A percentile compares a stretch with the other conserved stretches of the same genome.
These are phyloP conservation scores for Aspergillus ochraceoroseus DNA, from an alignment of 2,329 filamentous ascomycete genomes.

Conservation along the genomic window DNA sequence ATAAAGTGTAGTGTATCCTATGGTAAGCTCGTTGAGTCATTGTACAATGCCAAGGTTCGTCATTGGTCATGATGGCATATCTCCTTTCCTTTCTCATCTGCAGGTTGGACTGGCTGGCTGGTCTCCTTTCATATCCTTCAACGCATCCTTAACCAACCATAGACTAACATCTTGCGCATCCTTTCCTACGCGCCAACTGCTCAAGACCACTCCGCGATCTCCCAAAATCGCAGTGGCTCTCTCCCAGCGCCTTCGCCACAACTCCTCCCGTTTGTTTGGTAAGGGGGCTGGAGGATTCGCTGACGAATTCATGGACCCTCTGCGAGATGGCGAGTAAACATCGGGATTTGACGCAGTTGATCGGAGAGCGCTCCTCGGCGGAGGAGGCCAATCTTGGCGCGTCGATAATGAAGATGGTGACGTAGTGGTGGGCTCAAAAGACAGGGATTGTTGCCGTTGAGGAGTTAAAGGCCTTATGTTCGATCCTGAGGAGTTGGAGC, in stretches of 20 bases:
- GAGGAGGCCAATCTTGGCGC: constrained; percentile 23
- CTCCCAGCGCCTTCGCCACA: constrained; percentile 48
- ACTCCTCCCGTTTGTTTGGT: constrained; percentile 47
- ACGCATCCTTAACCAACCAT: constrained; percentile 41
- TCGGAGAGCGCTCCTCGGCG: constrained; percentile 19
- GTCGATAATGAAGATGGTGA: constrained; percentile 30
- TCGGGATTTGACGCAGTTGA: constrained; percentile 24
- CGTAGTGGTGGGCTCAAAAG: constrained; percentile 20
- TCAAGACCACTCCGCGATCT: constrained; percentile 41
- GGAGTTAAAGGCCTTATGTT: constrained; percentile 17
- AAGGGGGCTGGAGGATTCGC: constrained; percentile 29
- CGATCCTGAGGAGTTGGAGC: constrained; percentile 13
- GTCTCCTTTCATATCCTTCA: constrained; percentile 22
- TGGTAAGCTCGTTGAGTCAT: too few relatives aligned
- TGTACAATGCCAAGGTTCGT: too few relatives aligned
- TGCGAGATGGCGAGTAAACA: constrained; percentile 18
- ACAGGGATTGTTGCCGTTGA: constrained; percentile 26
- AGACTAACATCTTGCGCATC: constrained; percentile 45
- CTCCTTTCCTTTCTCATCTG: too few relatives aligned
- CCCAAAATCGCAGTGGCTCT: constrained; percentile 43
- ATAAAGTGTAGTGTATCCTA: too few relatives aligned
- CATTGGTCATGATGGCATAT: too few relatives aligned
- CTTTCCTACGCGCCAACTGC: constrained; percentile 45
- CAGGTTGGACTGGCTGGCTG: too few relatives aligned
- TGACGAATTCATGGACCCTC: constrained; percentile 8